Evolutionary conservation across 805 yeast species (phyloP).

Genomic region (Candida sakaeoensis): DNA sequence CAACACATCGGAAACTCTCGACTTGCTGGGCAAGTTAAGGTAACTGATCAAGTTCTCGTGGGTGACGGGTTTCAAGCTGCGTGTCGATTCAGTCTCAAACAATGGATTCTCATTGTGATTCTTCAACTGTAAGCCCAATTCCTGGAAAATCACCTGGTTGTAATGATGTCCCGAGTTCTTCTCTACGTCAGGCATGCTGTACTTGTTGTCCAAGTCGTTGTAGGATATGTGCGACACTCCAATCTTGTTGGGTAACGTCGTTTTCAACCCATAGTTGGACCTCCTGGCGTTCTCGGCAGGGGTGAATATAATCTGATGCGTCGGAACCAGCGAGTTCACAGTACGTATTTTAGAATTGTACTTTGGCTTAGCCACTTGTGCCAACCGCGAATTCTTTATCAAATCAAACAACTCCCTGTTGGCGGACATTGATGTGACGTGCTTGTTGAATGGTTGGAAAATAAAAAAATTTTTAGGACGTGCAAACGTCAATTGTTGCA

Average conservation of each 20-base stretch:
- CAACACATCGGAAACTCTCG: slow-evolving; percentile 27
- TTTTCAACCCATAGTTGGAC: slow-evolving; percentile 75
- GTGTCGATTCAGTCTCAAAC: slow-evolving; percentile 31
- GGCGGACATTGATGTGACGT: slow-evolving; percentile 2
- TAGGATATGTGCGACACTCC: slow-evolving; percentile 57
- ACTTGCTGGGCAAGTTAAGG: slow-evolving; percentile 28
- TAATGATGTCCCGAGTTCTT: slow-evolving; percentile 55
- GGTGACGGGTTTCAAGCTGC: slow-evolving; percentile 15
- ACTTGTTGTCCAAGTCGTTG: slow-evolving; percentile 64
- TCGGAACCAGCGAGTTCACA: slow-evolving; percentile 41
- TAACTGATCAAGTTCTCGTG: slow-evolving; percentile 28
- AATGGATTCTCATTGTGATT: slow-evolving; percentile 37
- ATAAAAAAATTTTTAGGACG: slow-evolving; percentile 4
- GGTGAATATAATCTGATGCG: slow-evolving; percentile 71
- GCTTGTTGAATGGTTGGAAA: background rate
- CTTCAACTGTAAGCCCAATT: slow-evolving; percentile 52
- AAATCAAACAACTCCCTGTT: slow-evolving; percentile 26
- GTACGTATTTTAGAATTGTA: slow-evolving; percentile 26
- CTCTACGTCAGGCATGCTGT: slow-evolving; percentile 69
- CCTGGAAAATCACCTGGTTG: slow-evolving; percentile 65
- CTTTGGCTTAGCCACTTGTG: slow-evolving; percentile 44
- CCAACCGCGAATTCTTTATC: slow-evolving; percentile 38
- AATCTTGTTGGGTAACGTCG: slow-evolving; percentile 60
- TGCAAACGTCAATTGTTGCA: slow-evolving; percentile 3
- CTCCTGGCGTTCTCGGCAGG: slow-evolving; percentile 59